Percentiles rank a stretch among this genome's conserved stretches.
Conservation (phyloP, 2,329 filamentous ascomycete genomes). For the Fusarium brevicatenulatum region DNA sequence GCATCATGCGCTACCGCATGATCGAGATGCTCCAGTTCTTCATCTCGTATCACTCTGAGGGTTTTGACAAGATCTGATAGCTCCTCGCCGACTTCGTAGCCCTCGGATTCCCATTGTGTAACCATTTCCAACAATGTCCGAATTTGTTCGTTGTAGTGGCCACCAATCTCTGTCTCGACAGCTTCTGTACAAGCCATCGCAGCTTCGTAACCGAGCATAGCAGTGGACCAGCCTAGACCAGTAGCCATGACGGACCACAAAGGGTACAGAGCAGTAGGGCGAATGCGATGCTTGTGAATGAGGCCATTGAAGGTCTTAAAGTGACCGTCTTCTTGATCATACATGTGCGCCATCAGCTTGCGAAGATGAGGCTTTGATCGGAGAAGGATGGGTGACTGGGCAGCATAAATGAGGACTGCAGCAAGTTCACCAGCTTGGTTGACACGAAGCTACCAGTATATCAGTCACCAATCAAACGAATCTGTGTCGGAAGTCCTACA, state of each 20-base stretch:
- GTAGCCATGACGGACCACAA: slow-evolving; percentile 85
- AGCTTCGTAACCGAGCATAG: slow-evolving; percentile 87
- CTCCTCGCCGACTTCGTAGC: slow-evolving; percentile 84
- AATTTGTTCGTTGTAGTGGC: slow-evolving; percentile 95
- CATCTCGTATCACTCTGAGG: slow-evolving; percentile 86
- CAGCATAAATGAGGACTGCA: slow-evolving; percentile 91
- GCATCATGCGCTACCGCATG: slow-evolving; percentile 94
- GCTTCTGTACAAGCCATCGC: slow-evolving; percentile 99
- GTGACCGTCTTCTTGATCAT: slow-evolving; percentile 93
- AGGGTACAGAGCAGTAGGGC: slow-evolving; percentile 92
- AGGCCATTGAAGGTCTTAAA: slow-evolving; percentile 86
- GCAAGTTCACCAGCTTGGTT: slow-evolving; percentile 99
- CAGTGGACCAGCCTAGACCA: slow-evolving; percentile 88
- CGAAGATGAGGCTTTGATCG: slow-evolving; percentile 86
- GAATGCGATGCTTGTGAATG: slow-evolving; percentile 85
- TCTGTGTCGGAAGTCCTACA: slow-evolving; percentile 53
- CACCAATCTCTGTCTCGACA: slow-evolving; percentile 97
- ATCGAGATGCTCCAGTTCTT: slow-evolving; percentile 96
- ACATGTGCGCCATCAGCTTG: slow-evolving; percentile 96
- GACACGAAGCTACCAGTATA: slow-evolving; percentile 75
- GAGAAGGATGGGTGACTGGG: slow-evolving; percentile 85
- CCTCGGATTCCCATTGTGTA: slow-evolving; percentile 76
- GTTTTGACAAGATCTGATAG: slow-evolving; percentile 76
- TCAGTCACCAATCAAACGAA: slow-evolving; percentile 6
- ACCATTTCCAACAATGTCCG: slow-evolving; percentile 84